Base-by-base conservation (phyloP, 2,329 filamentous ascomycete genomes). In the Paecilomyces variotii region DNA sequence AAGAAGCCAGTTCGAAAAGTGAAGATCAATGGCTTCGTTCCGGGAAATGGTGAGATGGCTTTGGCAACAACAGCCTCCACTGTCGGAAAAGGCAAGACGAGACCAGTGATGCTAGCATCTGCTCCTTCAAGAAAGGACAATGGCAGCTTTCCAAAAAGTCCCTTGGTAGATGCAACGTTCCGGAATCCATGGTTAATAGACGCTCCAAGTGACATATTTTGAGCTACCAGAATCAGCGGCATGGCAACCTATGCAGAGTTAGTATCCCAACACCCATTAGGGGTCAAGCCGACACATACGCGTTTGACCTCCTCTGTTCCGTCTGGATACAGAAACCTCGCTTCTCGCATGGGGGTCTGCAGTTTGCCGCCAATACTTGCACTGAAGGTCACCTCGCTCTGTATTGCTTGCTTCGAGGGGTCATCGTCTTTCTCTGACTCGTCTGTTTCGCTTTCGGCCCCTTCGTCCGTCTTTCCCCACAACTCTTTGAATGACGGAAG, bases 51-150 rank as follows among this genome's bases (percentile, higher is more conserved):
- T 2, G 65, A 62, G 25, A 76, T 61, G 4, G 64, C 58, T 58
- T 73, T 73, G 24, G 61, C 60, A 39, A 76, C 30, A 11, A 61
- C 68, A 24, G 70, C 63, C 53, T 68, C 63, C 19, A 76, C 27
- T 5, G 62, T 52, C 4, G 69, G 72, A 4, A 56, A 39, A 11
- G 75, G 75, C 32, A 77, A 63, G 51, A 74, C 34, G 5, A 63
- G 61, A 14, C 67, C 64, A n/a, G 65, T 65, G 4, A 71, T 59
- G 12, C 63, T 60, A 12, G 74, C 59, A 9, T 62, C 59, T 19
- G 74, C 70, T 26, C 72, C 68, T 24, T 65, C 68, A 10, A 76
- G 60, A 24, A 72, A 63, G 0, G 71, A 70, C 28, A 73, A 67
- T 3, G 69, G 66, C 14, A 65, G 66, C 60, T 61, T 67, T 12